Conservation (phyloP, 2,329 filamentous ascomycete genomes). For the Ceratocystis diversiconidia region DNA sequence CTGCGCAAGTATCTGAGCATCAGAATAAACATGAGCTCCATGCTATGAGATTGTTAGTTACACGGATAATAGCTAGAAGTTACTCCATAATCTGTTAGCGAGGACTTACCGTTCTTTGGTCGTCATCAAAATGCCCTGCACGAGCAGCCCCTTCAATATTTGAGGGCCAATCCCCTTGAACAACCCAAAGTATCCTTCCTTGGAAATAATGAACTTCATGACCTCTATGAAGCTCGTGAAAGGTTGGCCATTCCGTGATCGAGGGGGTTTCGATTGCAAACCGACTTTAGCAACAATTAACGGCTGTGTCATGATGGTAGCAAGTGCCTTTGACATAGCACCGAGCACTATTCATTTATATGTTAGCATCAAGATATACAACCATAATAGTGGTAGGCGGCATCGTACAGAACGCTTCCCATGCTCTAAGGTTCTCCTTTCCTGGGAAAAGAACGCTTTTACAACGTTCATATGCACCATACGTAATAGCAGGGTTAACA, state of each 20-base stretch:
- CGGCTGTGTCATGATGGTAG: slow-evolving; percentile 84
- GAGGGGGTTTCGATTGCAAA: slow-evolving; percentile 81
- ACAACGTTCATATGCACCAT: slow-evolving; percentile 86
- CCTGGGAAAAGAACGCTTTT: slow-evolving; percentile 65
- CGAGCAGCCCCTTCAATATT: slow-evolving; percentile 79
- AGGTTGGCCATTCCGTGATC: slow-evolving; percentile 69
- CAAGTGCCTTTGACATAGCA: slow-evolving; percentile 80
- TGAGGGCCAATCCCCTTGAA: slow-evolving; percentile 97
- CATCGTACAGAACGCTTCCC: slow-evolving; percentile 76
- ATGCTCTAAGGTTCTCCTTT: slow-evolving; percentile 59
- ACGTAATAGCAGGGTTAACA: slow-evolving; percentile 93
- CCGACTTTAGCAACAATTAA: slow-evolving; percentile 97
- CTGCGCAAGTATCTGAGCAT: slow-evolving; percentile 69
- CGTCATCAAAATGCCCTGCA: slow-evolving; percentile 98
- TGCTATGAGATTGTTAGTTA: slow-evolving; percentile 33
- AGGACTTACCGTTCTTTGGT: slow-evolving; percentile 72
- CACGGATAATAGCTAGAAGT: not conserved
- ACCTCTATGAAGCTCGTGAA: slow-evolving; percentile 92
- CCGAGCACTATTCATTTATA: slow-evolving; percentile 52
- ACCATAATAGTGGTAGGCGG: not conserved
- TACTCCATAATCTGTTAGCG: not conserved
- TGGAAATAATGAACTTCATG: slow-evolving; percentile 81
- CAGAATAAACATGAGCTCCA: slow-evolving; percentile 77
- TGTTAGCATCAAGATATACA: not conserved
- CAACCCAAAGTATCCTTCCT: slow-evolving; percentile 69